Evolutionary conservation across 371 early-diverging fungal genomes (phyloP).

Genomic region (Ordospora pajunii): DNA sequence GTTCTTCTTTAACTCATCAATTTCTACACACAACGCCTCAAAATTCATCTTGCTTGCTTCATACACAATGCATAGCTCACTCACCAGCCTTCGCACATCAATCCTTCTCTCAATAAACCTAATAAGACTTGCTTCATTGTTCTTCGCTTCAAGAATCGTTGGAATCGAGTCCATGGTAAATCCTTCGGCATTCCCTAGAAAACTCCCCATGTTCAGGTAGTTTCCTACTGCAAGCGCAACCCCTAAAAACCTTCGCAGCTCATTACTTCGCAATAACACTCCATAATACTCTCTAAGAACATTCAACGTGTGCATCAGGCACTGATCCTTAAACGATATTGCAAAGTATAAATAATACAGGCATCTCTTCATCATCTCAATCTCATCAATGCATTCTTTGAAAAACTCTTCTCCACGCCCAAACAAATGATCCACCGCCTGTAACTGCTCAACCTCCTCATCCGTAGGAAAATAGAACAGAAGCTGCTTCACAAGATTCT

Average conservation of each 20-base stretch:
- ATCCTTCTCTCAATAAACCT: not conserved
- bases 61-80: not conserved
- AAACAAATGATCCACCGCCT: not conserved
- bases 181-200: slow-evolving; percentile 40
- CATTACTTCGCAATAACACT: not conserved
- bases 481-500: slow-evolving; percentile 52
- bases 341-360: not conserved
- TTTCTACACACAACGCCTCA: not conserved
- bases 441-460: slow-evolving; percentile 30
- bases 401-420: slow-evolving; percentile 44
- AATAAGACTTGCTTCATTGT: not conserved
- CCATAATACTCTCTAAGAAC: not conserved
- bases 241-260: slow-evolving; percentile 16
- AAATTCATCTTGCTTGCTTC: not conserved
- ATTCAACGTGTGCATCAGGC: not conserved
- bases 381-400: slow-evolving; percentile 25
- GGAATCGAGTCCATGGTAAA: slow-evolving; percentile 26
- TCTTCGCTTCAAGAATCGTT: slow-evolving; percentile 20
- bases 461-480: slow-evolving; percentile 43
- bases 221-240: slow-evolving; percentile 37
- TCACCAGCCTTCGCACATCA: not conserved
- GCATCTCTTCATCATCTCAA: not conserved
- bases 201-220: slow-evolving; percentile 34
- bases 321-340: slow-evolving; percentile 15
- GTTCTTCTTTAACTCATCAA: slow-evolving; percentile 17